A percentile compares a stretch with the other conserved stretches of the same genome.
These are phyloP conservation scores for Neurospora sp. DNA, from an alignment of 495 filamentous ascomycete genomes.

Conservation along the genomic window DNA sequence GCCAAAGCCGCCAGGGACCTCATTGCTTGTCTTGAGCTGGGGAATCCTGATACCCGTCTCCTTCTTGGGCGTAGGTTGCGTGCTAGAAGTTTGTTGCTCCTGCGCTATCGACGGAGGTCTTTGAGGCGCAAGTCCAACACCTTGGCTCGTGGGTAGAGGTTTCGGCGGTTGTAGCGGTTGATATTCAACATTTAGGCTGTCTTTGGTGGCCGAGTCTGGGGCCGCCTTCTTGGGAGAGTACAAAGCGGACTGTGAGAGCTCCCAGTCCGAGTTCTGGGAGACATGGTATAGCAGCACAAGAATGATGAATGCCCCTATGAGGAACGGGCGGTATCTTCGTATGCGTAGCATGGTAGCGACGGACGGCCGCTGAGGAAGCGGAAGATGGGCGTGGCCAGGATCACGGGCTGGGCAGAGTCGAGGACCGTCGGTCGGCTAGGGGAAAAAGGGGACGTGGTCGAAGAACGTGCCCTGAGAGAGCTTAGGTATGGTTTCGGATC, in stretches of 20 bases:
- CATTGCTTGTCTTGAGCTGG: conserved; percentile 25
- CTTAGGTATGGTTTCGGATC: background rate
- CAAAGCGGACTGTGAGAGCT: conserved; percentile 23
- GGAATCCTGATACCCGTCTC: conserved; percentile 24
- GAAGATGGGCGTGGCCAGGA: background rate
- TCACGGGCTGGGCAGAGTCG: background rate
- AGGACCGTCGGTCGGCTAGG: background rate
- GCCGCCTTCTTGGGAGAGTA: background rate
- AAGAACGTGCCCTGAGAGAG: background rate
- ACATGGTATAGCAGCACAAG: conserved; percentile 60
- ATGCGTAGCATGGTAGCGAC: conserved; percentile 56
- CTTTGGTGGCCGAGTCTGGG: background rate
- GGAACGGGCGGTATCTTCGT: conserved; percentile 65
- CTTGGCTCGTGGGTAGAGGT: conserved; percentile 1
- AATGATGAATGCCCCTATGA: conserved; percentile 58
- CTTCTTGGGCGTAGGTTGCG: conserved; percentile 10
- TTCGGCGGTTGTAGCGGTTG: background rate
- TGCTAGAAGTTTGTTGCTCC: background rate
- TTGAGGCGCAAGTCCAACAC: background rate
- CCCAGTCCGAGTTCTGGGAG: conserved; percentile 38
- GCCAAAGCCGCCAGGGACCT: conserved; percentile 14
- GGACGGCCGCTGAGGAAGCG: background rate
- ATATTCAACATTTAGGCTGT: background rate
- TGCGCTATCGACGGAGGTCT: background rate
- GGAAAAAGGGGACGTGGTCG: background rate